These are phyloP conservation scores for Quercus suber DNA, from an alignment of 306 rosid species.

Conservation along the genomic window DNA sequence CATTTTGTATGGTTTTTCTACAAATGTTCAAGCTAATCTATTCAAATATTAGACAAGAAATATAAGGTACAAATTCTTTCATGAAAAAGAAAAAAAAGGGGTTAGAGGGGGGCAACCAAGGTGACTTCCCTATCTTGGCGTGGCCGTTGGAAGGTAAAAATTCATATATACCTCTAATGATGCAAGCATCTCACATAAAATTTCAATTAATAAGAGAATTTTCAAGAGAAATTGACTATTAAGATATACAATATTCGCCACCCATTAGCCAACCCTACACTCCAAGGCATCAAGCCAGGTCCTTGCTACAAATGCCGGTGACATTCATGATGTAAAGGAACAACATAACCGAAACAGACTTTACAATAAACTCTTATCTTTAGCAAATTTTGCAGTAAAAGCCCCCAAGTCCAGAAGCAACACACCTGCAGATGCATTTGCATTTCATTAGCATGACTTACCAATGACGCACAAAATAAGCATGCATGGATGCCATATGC, in stretches of 20 bases:
- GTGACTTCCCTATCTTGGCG: too few species aligned
- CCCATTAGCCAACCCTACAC: conserved; percentile 30
- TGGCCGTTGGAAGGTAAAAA: background rate
- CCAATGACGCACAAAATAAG: conserved; percentile 14
- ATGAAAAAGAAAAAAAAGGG: too few species aligned
- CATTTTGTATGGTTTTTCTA: background rate
- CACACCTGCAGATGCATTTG: conserved; percentile 29
- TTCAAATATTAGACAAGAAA: too few species aligned
- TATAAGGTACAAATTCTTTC: too few species aligned
- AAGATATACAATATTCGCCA: conserved; percentile 40
- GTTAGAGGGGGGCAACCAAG: too few species aligned
- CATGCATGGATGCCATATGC: conserved; percentile 1
- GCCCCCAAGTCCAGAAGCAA: conserved; percentile 30
- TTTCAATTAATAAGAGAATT: conserved; percentile 9
- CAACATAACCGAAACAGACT: conserved; percentile 21
- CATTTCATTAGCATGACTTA: conserved; percentile 17
- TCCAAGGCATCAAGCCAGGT: conserved; percentile 19
- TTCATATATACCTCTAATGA: conserved; percentile 16
- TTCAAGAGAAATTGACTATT: conserved; percentile 17
- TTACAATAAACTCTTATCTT: conserved; percentile 29
- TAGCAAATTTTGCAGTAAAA: conserved; percentile 19
- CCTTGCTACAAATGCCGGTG: conserved; percentile 31
- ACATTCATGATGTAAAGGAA: conserved; percentile 31
- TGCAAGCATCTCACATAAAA: conserved; percentile 4
- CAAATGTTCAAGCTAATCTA: background rate